These are phyloP conservation scores for Xylariaceae sp. DNA, from an alignment of 2,329 filamentous ascomycete species.

Conservation along the genomic window DNA sequence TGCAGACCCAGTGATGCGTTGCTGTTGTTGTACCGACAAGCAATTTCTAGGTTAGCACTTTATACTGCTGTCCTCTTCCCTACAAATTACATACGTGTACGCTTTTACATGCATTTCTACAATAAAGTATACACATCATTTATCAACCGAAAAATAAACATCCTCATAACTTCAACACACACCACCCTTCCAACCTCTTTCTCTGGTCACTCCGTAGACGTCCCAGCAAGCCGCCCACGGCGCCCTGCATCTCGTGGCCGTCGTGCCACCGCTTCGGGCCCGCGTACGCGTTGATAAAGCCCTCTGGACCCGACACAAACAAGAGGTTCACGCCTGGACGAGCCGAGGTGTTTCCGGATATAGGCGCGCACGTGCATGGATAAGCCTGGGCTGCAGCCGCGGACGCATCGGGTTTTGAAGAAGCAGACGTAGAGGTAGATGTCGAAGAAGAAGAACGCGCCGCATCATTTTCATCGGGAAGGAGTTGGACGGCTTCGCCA, in stretches of 20 bases:
- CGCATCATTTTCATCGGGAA: conserved; percentile 26
- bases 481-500: conserved; percentile 14
- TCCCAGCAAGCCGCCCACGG: conserved; percentile 62
- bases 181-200: conserved; percentile 36
- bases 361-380: conserved; percentile 23
- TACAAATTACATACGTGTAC: too few relatives aligned
- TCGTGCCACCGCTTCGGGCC: conserved; percentile 72
- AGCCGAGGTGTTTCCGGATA: conserved; percentile 3
- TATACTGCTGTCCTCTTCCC: too few relatives aligned
- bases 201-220: conserved; percentile 46
- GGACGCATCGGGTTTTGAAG: too few relatives aligned
- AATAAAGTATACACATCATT: neutral
- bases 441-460: conserved; percentile 12
- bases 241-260: conserved; percentile 70
- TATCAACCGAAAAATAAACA: too few relatives aligned
- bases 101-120: neutral
- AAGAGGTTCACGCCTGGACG: conserved; percentile 56
- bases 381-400: too few relatives aligned
- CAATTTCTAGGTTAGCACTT: too few relatives aligned
- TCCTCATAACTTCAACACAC: conserved; percentile 46
- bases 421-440: neutral
- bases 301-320: conserved; percentile 85
- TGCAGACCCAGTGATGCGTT: too few relatives aligned
- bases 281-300: conserved; percentile 76
- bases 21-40: too few relatives aligned